Evolutionary conservation across 192 early-diverging fungal species (phyloP).

Genomic region (Rhizophagus sp.): DNA sequence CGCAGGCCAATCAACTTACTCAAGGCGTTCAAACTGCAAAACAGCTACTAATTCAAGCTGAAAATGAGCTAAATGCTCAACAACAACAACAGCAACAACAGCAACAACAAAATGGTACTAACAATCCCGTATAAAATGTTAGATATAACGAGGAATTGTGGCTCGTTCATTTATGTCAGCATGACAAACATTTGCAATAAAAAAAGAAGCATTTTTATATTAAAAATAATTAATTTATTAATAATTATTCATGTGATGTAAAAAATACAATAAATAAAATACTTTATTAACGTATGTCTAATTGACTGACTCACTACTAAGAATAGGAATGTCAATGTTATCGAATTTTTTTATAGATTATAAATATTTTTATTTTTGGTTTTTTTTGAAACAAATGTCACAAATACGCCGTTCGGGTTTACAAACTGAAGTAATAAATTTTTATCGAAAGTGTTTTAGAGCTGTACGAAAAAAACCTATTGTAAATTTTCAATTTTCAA

Average conservation of each 20-base stretch:
- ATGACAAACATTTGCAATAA: background rate
- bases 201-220: background rate
- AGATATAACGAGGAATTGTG: background rate
- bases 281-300: too few relatives aligned
- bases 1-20: conserved; percentile 54
- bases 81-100: background rate
- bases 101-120: background rate
- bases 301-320: too few relatives aligned
- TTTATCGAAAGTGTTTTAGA: conserved; percentile 65
- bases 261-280: too few relatives aligned
- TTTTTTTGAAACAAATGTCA: background rate
- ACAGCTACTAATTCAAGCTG: background rate
- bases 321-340: too few relatives aligned
- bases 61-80: background rate
- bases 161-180: too few relatives aligned
- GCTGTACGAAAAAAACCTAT: conserved; percentile 56
- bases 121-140: background rate
- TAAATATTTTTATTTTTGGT: too few relatives aligned
- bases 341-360: too few relatives aligned
- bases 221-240: too few relatives aligned
- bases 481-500: conserved; percentile 35
- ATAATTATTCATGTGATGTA: too few relatives aligned
- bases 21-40: conserved; percentile 54
- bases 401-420: conserved; percentile 50
- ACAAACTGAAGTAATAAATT: conserved; percentile 58